Percentiles rank a stretch among this genome's conserved stretches.
These are phyloP conservation scores for Chaetomium olivaceum DNA, from an alignment of 2,329 filamentous ascomycete genomes.

Conservation along the genomic window DNA sequence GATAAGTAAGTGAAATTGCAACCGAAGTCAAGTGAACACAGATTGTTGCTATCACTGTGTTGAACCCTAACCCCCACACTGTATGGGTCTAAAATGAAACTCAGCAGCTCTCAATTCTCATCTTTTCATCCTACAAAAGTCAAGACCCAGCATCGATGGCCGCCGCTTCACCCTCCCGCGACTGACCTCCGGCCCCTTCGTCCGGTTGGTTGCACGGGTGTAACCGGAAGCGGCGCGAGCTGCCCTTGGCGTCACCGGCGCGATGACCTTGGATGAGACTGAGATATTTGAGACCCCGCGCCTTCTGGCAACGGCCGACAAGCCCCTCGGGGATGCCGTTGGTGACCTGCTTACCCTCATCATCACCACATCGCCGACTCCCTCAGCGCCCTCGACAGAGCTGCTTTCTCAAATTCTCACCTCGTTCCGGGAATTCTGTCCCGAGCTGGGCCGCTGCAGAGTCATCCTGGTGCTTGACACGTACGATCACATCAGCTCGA, in stretches of 20 bases:
- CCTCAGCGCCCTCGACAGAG: constrained; percentile 54
- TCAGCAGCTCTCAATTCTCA: too few relatives aligned
- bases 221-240: constrained; percentile 5
- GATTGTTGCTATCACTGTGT: too few relatives aligned
- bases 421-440: constrained; percentile 49
- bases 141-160: neutral
- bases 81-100: neutral
- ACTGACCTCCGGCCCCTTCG: neutral
- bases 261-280: constrained; percentile 15
- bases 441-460: constrained; percentile 43
- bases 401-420: constrained; percentile 49
- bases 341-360: constrained; percentile 44
- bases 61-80: neutral
- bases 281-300: neutral
- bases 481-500: constrained; percentile 49
- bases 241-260: constrained; percentile 11
- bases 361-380: constrained; percentile 57
- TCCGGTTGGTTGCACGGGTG: neutral
- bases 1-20: too few relatives aligned
- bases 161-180: neutral
- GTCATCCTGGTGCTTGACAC: constrained; percentile 56
- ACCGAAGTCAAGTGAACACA: too few relatives aligned
- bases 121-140: neutral
- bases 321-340: neutral
- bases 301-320: constrained; percentile 4